Evolutionary conservation across 495 filamentous ascomycete species (phyloP).

Genomic region (Aspergillus egyptiacus): DNA sequence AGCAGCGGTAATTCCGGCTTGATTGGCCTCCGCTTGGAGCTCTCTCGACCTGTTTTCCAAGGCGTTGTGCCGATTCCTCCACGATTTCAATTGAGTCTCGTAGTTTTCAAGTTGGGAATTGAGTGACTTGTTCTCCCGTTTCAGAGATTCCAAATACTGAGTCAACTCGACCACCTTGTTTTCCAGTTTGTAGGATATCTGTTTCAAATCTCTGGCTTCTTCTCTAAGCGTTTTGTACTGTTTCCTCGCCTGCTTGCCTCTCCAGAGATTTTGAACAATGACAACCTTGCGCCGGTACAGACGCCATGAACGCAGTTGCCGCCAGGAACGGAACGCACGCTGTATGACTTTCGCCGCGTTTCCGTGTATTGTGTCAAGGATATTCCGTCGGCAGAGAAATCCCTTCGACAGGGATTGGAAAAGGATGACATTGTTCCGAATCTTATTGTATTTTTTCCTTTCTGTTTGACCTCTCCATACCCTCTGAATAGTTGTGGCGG

Average conservation of each 20-base stretch:
- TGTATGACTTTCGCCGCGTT: constrained; percentile 91
- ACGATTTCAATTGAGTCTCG: constrained; percentile 90
- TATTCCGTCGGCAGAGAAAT: constrained; percentile 77
- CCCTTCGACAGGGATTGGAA: constrained; percentile 88
- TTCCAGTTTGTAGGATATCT: constrained; percentile 98
- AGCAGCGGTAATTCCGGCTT: constrained; percentile 91
- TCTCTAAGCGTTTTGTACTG: constrained; percentile 86
- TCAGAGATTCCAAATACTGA: constrained; percentile 85
- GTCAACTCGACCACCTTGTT: constrained; percentile 99
- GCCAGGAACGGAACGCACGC: constrained; percentile 76
- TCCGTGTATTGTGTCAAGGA: constrained; percentile 88
- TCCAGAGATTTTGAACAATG: constrained; percentile 90
- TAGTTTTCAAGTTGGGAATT: constrained; percentile 90
- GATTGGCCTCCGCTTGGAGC: constrained; percentile 92
- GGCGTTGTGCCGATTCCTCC: constrained; percentile 85
- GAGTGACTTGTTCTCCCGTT: constrained; percentile 84
- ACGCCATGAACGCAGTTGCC: constrained; percentile 73
- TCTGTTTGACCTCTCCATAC: constrained; percentile 91
- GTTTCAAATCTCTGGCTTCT: constrained; percentile 94
- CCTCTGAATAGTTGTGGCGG: constrained; percentile 89
- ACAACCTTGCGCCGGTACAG: constrained; percentile 83
- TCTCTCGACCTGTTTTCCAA: constrained; percentile 87
- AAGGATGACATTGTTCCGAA: constrained; percentile 75
- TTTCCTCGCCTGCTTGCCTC: constrained; percentile 73
- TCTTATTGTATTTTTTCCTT: constrained; percentile 64